Conservation (phyloP, 306 rosid genomes). For the Cicer cuneatum region DNA sequence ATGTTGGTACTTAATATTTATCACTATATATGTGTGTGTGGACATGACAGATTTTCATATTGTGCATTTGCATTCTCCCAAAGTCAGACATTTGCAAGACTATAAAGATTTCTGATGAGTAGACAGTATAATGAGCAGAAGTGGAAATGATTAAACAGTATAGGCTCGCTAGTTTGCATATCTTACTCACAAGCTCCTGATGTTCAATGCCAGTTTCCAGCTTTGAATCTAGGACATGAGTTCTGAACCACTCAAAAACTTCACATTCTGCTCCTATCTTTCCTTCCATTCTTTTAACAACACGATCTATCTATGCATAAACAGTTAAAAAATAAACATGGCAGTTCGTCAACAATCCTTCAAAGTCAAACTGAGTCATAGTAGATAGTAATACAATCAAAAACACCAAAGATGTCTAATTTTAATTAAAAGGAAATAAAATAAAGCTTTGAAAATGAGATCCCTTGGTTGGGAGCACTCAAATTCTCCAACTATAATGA, state of each 20-base stretch:
- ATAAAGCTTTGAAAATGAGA: background rate
- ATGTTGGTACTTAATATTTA: slow-evolving; percentile 4
- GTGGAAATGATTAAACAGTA: slow-evolving; percentile 32
- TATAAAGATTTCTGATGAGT: slow-evolving; percentile 18
- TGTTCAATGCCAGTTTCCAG: slow-evolving; percentile 80
- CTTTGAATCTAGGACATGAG: slow-evolving; percentile 69
- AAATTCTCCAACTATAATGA: slow-evolving; percentile 14
- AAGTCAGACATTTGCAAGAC: slow-evolving; percentile 20
- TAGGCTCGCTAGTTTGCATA: slow-evolving; percentile 38
- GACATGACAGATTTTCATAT: slow-evolving; percentile 24
- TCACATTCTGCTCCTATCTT: slow-evolving; percentile 55
- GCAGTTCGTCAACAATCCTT: slow-evolving; percentile 39
- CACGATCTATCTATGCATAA: slow-evolving; percentile 67
- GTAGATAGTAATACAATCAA: background rate
- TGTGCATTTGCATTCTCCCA: slow-evolving; percentile 30
- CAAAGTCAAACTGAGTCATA: slow-evolving; percentile 30
- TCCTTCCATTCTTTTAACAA: slow-evolving; percentile 64
- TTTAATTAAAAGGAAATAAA: background rate
- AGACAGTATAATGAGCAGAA: slow-evolving; percentile 36
- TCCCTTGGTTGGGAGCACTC: slow-evolving; percentile 18
- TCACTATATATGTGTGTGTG: slow-evolving; percentile 5
- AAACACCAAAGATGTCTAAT: background rate
- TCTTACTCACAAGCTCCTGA: slow-evolving; percentile 88
- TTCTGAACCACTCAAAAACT: slow-evolving; percentile 79
- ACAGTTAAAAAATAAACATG: slow-evolving; percentile 28